Percentiles rank a stretch among this genome's conserved stretches.
phyloP scores from a whole-genome alignment of 2,329 filamentous ascomycete species.

The Fusarium equiseti region DNA sequence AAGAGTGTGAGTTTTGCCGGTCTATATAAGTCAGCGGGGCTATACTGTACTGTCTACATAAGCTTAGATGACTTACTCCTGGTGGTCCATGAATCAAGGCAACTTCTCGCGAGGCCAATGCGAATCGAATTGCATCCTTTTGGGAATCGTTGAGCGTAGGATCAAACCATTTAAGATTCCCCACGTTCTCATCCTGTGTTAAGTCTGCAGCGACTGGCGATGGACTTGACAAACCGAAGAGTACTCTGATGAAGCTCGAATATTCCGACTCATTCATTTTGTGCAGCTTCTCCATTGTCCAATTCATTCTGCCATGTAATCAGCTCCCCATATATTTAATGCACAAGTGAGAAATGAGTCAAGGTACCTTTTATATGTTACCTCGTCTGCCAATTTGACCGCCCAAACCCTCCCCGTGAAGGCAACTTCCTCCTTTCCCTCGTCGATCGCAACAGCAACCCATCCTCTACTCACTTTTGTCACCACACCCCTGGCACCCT shows the following conservation, averaged over 20 bases:
- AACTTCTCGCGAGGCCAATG: slow-evolving; percentile 82
- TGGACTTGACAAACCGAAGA: slow-evolving; percentile 70
- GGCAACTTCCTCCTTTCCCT: slow-evolving; percentile 65
- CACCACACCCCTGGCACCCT: slow-evolving; percentile 78
- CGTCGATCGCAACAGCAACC: slow-evolving; percentile 77
- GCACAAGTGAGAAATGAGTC: not conserved
- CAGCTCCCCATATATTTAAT: not conserved
- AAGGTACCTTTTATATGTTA: slow-evolving; percentile 69
- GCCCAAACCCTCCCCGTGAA: slow-evolving; percentile 68
- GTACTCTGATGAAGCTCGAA: slow-evolving; percentile 69
- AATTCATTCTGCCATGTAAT: slow-evolving; percentile 65
- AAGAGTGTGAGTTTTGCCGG: slow-evolving; percentile 95
- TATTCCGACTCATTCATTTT: slow-evolving; percentile 70
- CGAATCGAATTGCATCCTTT: slow-evolving; percentile 81
- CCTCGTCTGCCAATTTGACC: slow-evolving; percentile 76
- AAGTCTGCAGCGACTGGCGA: slow-evolving; percentile 60
- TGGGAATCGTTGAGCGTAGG: slow-evolving; percentile 73
- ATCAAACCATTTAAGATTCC: slow-evolving; percentile 70
- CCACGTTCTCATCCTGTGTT: slow-evolving; percentile 57
- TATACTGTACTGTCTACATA: not conserved
- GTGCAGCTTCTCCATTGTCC: slow-evolving; percentile 69
- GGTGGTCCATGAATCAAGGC: slow-evolving; percentile 95
- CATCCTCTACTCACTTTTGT: slow-evolving; percentile 69
- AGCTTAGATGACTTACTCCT: slow-evolving; percentile 65
- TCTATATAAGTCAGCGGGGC: slow-evolving; percentile 58